phyloP scores from a whole-genome alignment of 2,329 filamentous ascomycete genomes.

The Aspergillus fischeri region DNA sequence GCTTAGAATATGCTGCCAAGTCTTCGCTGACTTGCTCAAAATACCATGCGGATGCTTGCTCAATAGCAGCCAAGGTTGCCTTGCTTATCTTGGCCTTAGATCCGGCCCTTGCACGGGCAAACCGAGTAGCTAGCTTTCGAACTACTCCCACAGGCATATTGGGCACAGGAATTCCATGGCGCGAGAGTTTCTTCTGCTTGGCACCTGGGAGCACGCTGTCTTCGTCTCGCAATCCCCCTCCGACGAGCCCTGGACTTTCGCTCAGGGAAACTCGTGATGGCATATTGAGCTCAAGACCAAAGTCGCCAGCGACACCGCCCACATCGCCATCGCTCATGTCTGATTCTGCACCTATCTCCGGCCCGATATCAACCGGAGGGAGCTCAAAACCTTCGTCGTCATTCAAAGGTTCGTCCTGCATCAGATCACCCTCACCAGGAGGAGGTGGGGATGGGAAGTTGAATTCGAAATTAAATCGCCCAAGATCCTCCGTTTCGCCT shows the following conservation, averaged over 20 bases:
- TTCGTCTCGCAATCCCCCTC: conserved; percentile 34
- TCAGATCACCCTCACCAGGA: conserved; percentile 25
- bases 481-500: conserved; percentile 42
- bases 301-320: conserved; percentile 22
- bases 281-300: conserved; percentile 30
- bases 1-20: conserved; percentile 71
- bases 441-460: conserved; percentile 36
- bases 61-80: conserved; percentile 69
- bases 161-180: conserved; percentile 70
- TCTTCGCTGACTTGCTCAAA: conserved; percentile 85
- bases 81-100: conserved; percentile 66
- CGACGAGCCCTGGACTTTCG: conserved; percentile 30
- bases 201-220: conserved; percentile 22
- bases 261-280: conserved; percentile 26
- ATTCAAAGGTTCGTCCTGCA: conserved; percentile 27
- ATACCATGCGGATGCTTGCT: conserved; percentile 83
- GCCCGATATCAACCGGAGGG: conserved; percentile 24
- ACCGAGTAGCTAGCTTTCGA: conserved; percentile 62
- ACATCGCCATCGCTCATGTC: conserved; percentile 23
- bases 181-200: conserved; percentile 59
- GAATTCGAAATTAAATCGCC: conserved; percentile 40
- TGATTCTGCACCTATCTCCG: conserved; percentile 21
- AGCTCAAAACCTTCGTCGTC: conserved; percentile 36
- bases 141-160: conserved; percentile 69
- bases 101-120: conserved; percentile 62